Evolutionary conservation across 176 grass and related monocot species (phyloP), one percentile per base, ranked within the genome.

Genomic region (Aegilops longissima): DNA sequence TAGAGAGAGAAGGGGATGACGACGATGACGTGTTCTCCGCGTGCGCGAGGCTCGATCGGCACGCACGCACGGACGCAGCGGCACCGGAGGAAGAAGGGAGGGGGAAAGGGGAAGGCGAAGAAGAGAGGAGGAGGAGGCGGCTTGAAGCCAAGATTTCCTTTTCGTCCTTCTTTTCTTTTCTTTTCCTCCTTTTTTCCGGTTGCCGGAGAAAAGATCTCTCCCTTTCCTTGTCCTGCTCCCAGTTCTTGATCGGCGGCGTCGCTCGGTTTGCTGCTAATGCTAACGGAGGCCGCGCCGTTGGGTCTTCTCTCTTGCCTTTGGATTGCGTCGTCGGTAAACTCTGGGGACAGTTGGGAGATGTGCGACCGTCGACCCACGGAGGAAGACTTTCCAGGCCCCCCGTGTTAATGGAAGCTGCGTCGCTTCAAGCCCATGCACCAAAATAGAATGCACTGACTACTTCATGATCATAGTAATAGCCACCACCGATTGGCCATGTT

Each of bases 61-160:
- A 17, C 17, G 16, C 52, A 58, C 54, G 52, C 14, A 20, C 49
- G 59, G 35, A 14, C 47, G 49, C 49, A 52, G 49, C 49, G 16
- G 51, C 2, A 2, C 16, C 5, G 51, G 51, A 54, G 51, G 34
- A 10, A 76, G 72, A 61, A 42, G 77, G 49, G 82, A 74, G 30
- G 83, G 12, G 82, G 73, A 20, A 76, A 76, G 73, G 47, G 42
- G 24, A 30, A 23, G 17, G 33, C 31, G 31, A 13, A 44, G 62
- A 2, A 38, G 21, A 8, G 29, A 31, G 8, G 45, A 33, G 73
- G 47, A 76, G 73, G 73, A 76, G 45, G 73, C 73, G 73, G 29
- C 74, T 77, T 56, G 47, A 77, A 77, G 74, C 17, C 67, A 72
- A 54, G 81, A 72, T 83, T 72, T 83, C 81, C 81, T 61, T 83